Percentiles rank a stretch among this genome's conserved stretches.
Evolutionary conservation across 78 protist genomes (phyloP).

Genomic region (Tieghemostelium lacteum): DNA sequence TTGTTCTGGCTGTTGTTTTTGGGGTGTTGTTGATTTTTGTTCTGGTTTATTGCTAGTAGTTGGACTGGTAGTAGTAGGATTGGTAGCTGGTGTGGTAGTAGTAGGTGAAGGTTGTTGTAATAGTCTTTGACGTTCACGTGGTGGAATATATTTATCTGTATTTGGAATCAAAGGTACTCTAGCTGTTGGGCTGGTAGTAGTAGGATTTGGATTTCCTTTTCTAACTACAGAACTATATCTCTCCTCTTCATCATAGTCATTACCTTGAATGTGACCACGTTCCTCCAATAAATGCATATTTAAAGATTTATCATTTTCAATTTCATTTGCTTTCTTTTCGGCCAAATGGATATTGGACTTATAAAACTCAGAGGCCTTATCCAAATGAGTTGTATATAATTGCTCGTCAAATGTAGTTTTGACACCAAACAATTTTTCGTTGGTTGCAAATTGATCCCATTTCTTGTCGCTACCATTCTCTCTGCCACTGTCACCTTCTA

Average conservation of each 20-base stretch:
- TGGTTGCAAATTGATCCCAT: conserved; percentile 89
- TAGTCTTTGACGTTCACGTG: background rate
- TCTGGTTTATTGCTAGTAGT: background rate
- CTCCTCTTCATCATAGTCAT: conserved; percentile 85
- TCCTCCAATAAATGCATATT: conserved; percentile 83
- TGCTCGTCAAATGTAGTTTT: conserved; percentile 73
- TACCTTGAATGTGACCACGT: conserved; percentile 61
- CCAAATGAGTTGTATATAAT: conserved; percentile 76
- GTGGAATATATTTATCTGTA: conserved; percentile 29
- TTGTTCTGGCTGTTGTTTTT: background rate
- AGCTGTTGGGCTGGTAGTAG: background rate
- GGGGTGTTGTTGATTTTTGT: background rate
- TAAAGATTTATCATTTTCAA: conserved; percentile 76
- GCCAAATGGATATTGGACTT: conserved; percentile 17
- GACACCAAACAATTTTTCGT: conserved; percentile 69
- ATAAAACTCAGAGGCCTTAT: conserved; percentile 35
- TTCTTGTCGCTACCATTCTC: background rate
- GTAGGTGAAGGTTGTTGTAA: background rate
- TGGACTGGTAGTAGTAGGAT: conserved; percentile 22
- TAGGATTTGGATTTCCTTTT: background rate
- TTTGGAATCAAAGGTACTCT: background rate
- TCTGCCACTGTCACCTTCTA: conserved; percentile 1
- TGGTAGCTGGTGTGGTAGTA: background rate
- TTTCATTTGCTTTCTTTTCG: conserved; percentile 73
- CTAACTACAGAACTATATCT: conserved; percentile 83